Conservation (phyloP, 305 asterid species). For the Ilex paraguariensis region DNA sequence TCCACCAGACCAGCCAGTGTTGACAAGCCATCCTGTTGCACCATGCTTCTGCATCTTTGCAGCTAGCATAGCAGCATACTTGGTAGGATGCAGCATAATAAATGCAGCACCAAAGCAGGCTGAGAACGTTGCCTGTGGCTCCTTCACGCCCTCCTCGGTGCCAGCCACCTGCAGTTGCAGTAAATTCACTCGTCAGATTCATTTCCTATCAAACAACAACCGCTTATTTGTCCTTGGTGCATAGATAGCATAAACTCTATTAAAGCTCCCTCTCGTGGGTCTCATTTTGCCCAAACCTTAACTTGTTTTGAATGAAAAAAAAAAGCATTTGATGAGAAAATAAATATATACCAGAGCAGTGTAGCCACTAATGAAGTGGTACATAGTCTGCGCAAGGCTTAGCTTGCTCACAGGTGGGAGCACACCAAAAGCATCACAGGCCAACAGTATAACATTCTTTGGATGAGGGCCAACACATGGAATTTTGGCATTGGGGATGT, state of each 20-base stretch:
- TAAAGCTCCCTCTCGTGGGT: too few relatives aligned
- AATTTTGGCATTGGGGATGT: constrained; percentile 1
- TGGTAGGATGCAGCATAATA: constrained; percentile 6
- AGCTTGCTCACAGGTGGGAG: constrained; percentile 11
- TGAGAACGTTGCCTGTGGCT: constrained; percentile 8
- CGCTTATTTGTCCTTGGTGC: too few relatives aligned
- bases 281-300: too few relatives aligned
- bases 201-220: too few relatives aligned
- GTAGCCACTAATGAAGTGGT: constrained; percentile 8
- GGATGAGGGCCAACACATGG: constrained; percentile 9
- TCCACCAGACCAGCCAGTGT: constrained; percentile 10
- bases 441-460: constrained; percentile 5
- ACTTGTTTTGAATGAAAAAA: too few relatives aligned
- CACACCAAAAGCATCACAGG: constrained; percentile 8
- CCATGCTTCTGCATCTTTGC: constrained; percentile 8
- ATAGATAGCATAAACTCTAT: too few relatives aligned
- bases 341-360: constrained; percentile 1
- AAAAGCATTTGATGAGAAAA: too few relatives aligned
- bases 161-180: constrained; percentile 2
- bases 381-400: constrained; percentile 5
- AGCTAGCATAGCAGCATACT: constrained; percentile 9
- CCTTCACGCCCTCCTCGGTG: constrained; percentile 1
- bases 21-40: constrained; percentile 7
- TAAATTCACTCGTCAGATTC: background rate
- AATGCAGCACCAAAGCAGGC: constrained; percentile 8